Percentiles rank a stretch among this genome's conserved stretches.
phyloP scores from a whole-genome alignment of 192 early-diverging fungal species.

The Cladochytrium replicatum region DNA sequence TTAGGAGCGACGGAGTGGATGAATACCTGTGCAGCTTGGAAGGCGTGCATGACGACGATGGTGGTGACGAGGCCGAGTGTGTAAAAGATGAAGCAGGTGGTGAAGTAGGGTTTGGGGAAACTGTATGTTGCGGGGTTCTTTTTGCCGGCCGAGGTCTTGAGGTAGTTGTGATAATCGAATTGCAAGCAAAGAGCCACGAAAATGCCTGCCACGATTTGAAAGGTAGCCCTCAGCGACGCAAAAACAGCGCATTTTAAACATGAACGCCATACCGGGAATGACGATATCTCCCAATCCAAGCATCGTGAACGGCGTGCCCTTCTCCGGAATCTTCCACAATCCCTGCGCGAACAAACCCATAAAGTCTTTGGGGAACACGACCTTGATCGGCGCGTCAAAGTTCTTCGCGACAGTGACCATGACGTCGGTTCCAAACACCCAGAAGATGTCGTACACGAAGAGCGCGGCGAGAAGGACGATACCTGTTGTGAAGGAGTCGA shows the following conservation, averaged over 20 bases:
- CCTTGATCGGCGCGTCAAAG: conserved; percentile 95
- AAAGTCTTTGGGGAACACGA: conserved; percentile 73
- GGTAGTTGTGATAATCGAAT: conserved; percentile 73
- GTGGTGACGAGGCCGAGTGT: conserved; percentile 76
- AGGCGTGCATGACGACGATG: conserved; percentile 87
- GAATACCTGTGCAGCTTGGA: conserved; percentile 88
- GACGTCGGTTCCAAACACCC: conserved; percentile 98
- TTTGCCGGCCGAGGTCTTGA: conserved; percentile 43
- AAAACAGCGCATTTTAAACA: no score
- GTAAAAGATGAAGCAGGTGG: conserved; percentile 68
- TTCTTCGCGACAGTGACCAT: conserved; percentile 97
- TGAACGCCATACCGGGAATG: conserved; percentile 71
- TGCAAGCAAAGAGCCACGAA: conserved; percentile 87
- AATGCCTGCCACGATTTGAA: conserved; percentile 57
- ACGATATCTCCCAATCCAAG: conserved; percentile 96
- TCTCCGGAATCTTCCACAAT: conserved; percentile 29
- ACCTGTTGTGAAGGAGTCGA: conserved; percentile 96
- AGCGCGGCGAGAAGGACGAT: conserved; percentile 83
- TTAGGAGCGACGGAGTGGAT: background rate
- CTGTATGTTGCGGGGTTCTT: conserved; percentile 37
- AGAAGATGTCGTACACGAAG: conserved; percentile 96
- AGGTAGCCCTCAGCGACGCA: no score
- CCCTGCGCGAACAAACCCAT: conserved; percentile 24
- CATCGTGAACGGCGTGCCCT: conserved; percentile 65
- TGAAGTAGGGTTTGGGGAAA: conserved; percentile 87